These are phyloP conservation scores for Zygoascus biomembranicola DNA, from an alignment of 805 yeast species.

Conservation along the genomic window DNA sequence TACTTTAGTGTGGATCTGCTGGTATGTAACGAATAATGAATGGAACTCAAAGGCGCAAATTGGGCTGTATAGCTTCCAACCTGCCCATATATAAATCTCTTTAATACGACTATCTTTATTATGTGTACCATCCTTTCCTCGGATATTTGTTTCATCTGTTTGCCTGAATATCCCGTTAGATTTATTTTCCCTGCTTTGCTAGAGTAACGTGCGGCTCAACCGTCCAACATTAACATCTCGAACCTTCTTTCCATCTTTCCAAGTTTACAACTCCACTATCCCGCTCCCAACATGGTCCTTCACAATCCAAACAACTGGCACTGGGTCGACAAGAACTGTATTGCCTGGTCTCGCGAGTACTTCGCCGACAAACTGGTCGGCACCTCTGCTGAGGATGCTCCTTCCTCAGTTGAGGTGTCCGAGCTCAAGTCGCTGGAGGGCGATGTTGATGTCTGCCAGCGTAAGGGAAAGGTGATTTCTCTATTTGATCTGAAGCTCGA, in stretches of 20 bases:
- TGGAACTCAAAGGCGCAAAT: too few species aligned
- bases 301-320: slow-evolving; percentile 99
- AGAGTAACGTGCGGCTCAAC: background rate
- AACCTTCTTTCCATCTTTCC: background rate
- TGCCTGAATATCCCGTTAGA: too few species aligned
- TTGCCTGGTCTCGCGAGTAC: slow-evolving; percentile 80
- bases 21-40: background rate
- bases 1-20: too few species aligned
- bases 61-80: too few species aligned
- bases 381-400: slow-evolving; percentile 32
- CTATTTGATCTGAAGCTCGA: slow-evolving; percentile 72
- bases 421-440: slow-evolving; percentile 67
- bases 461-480: slow-evolving; percentile 93
- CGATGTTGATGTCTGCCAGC: slow-evolving; percentile 93
- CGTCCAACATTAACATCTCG: background rate
- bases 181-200: too few species aligned
- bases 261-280: background rate
- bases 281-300: slow-evolving; percentile 57
- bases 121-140: too few species aligned
- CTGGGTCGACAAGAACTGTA: slow-evolving; percentile 98
- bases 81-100: too few species aligned
- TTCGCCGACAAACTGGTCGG: slow-evolving; percentile 56
- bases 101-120: too few species aligned
- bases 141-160: too few species aligned
- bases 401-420: slow-evolving; percentile 30